Base-by-base conservation (phyloP, 1,284 basidiomycete genomes). In the Takashimella koratensis region DNA sequence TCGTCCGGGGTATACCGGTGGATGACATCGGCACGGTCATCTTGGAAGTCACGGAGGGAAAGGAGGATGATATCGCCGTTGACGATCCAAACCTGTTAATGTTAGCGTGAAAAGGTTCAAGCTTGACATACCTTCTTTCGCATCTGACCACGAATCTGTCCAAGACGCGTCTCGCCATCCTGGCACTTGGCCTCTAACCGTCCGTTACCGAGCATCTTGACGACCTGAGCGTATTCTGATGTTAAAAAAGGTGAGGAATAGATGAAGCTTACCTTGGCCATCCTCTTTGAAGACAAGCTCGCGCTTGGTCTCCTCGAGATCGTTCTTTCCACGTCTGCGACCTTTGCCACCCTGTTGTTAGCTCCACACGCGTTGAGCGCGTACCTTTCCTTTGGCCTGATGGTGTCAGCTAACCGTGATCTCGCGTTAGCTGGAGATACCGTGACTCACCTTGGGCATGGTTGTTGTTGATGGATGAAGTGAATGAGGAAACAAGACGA, bases 211-310 rank as follows among this genome's bases (percentile, higher is more conserved):
- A 99, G 83, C 96, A 99, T 99, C 81, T 97, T 98, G 51, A 82
- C 86, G 43, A 98, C 96, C 76, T 98, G 96, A 20, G 94, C 96
- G 76, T 99, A 99, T 77, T 98, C 94, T 84, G 64, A 11, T 43
- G 24, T 16, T 10, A 44, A 30, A 2, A 30, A n/a, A 13, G 12
- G 22, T 41, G 25, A 30, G 27, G 19, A 11, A 22, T 21, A 23
- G 39, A 44, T 8, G 11, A 51, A 4, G 76, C 78, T 51, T 52
- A 83, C 83, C 82, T 79, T 99, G 96, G 13, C 95, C 95, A 71
- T 98, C 96, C 77, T 98, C 95, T 71, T 92, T 90, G 83, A 98
- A 98, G 47, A 98, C 92, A 47, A 98, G 84, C 77, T 99, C 96
- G 68, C 96, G 88, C 83, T 98, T 98, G 80, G 97, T 92, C 63